Base-by-base conservation (phyloP, 1,284 basidiomycete species). In the Cutaneotrichosporon daszewskae region DNA sequence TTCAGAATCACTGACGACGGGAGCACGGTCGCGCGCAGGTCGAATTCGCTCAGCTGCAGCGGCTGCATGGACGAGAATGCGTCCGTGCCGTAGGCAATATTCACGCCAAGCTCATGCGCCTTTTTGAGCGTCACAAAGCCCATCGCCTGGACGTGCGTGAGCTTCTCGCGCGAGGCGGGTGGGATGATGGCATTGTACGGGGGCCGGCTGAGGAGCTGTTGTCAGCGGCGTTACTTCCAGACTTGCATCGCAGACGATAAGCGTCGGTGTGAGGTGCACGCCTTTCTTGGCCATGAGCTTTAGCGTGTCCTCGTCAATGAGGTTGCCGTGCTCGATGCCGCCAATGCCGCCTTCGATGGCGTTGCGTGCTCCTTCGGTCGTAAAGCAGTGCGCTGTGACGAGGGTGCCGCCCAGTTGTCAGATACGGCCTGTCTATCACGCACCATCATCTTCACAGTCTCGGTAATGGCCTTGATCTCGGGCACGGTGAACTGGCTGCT, bases 321-420 rank as follows among this genome's bases (percentile, higher is more conserved):
- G 49, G 42, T 68, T 67, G 7, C 76, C 76, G 43, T 77, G 76
- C 50, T 77, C 76, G 32, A 77, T 77, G 1, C 75, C 75, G 31
- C 45, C 50, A n/a, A 60, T 54, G 13, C 62, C 62, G 29, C 55
- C 59, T 19, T 63, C 55, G 29, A 66, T 56, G 10, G 64, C 62
- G 38, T 63, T 58, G 9, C 51, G 43, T 28, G 62, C 59, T 1
- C 60, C 58, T 18, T 61, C 58, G 26, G 47, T 38, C 3, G 62
- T 66, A 35, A 61, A 64, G 13, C 59, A 59, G 48, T 64, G 63
- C 10, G 62, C 59, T 3, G 63, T 63, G 17, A 59, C 58, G 32
- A 53, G 47, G 12, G 44, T 57, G 3, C 54, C 53, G 33, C 54
- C 51, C n/a, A n/a, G n/a, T n/a, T n/a, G n/a, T n/a, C n/a, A n/a